phyloP scores from a whole-genome alignment of 139 green algal species.

The Chlorella sp. region DNA sequence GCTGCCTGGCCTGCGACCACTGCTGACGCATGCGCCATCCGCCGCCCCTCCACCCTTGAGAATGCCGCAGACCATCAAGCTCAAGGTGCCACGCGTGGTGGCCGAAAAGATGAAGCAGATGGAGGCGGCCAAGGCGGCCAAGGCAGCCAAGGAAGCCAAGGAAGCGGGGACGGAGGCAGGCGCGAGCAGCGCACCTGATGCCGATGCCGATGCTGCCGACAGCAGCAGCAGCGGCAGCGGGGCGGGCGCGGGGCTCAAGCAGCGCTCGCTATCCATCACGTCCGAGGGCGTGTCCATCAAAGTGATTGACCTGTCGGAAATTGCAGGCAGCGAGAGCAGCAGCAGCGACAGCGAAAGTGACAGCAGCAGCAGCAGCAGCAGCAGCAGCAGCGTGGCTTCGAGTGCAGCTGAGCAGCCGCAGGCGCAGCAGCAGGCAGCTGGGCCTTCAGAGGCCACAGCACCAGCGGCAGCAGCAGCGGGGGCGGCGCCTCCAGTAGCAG shows the following conservation, averaged over 20 bases:
- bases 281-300: too few species aligned
- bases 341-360: neutral
- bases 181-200: neutral
- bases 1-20: too few species aligned
- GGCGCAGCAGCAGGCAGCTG: neutral
- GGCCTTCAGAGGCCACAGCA: neutral
- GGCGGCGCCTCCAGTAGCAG: too few species aligned
- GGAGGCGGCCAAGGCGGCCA: neutral
- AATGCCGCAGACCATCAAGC: slow-evolving; percentile 20
- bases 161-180: neutral
- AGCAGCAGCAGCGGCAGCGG: neutral
- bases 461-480: neutral
- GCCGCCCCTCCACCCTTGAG: neutral
- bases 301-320: too few species aligned
- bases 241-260: neutral
- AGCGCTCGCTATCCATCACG: too few species aligned
- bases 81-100: slow-evolving; percentile 8
- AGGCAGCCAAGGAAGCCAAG: neutral
- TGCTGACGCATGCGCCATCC: too few species aligned
- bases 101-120: slow-evolving; percentile 6
- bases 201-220: neutral
- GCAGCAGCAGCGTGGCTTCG: neutral
- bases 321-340: neutral
- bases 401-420: neutral
- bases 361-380: neutral